phyloP scores from a whole-genome alignment of 441 rosid species.

The Daphne laureola region DNA sequence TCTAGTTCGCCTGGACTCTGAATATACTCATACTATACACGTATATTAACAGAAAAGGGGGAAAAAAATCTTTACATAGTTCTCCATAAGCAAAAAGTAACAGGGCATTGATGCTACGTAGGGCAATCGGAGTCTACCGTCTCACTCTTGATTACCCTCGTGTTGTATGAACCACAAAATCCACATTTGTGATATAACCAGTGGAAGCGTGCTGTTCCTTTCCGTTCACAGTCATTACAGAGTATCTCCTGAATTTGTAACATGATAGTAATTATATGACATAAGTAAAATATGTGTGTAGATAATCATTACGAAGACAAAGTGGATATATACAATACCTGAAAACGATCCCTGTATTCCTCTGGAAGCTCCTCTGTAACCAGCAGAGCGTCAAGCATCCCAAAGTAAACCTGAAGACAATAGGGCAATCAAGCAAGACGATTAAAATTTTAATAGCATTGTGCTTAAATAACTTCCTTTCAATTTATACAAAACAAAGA shows the following conservation, averaged over 20 bases:
- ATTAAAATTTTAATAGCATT: too few species aligned
- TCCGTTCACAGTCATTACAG: slow-evolving; percentile 67
- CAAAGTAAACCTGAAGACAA: slow-evolving; percentile 54
- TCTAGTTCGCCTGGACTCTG: too few species aligned
- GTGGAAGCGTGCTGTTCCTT: slow-evolving; percentile 55
- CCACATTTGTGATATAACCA: slow-evolving; percentile 73
- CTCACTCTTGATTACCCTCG: slow-evolving; percentile 46
- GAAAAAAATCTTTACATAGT: too few species aligned
- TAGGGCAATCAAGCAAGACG: too few species aligned
- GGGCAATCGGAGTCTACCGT: slow-evolving; percentile 24
- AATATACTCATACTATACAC: too few species aligned
- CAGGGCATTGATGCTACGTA: slow-evolving; percentile 19
- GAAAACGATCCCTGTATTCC: slow-evolving; percentile 59
- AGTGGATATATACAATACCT: slow-evolving; percentile 28
- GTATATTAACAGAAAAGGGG: too few species aligned
- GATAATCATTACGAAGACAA: background rate
- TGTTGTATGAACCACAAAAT: slow-evolving; percentile 53
- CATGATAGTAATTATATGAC: background rate
- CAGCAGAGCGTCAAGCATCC: slow-evolving; percentile 73
- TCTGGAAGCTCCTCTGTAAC: slow-evolving; percentile 70
- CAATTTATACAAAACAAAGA: too few species aligned
- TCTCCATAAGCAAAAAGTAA: too few species aligned
- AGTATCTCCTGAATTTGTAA: slow-evolving; percentile 41
- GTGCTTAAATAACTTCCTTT: too few species aligned
- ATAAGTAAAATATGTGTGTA: background rate